Evolutionary conservation across 1,284 basidiomycete species (phyloP).

Genomic region (Ganoderma lingzhi): DNA sequence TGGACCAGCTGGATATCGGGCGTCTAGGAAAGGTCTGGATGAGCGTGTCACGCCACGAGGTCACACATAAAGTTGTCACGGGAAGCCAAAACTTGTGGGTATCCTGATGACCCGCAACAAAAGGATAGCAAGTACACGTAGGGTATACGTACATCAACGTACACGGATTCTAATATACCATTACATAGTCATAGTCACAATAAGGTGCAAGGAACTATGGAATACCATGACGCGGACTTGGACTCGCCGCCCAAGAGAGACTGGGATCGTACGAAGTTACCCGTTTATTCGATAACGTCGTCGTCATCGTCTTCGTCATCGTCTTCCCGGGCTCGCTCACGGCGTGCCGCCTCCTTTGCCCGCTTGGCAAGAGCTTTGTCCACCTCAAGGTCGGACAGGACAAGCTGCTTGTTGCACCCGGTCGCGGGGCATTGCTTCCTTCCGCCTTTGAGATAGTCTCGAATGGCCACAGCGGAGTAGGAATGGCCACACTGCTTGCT

Average conservation of each 20-base stretch:
- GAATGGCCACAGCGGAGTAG: conserved; percentile 71
- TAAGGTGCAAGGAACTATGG: conserved; percentile 9
- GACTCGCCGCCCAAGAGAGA: not conserved
- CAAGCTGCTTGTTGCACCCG: conserved; percentile 70
- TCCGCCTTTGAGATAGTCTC: conserved; percentile 55
- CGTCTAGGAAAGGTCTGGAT: not conserved
- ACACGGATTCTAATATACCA: conserved; percentile 15
- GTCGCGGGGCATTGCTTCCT: conserved; percentile 69
- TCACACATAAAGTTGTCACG: conserved; percentile 1
- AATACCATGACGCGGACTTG: not conserved
- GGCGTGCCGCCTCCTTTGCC: conserved; percentile 61
- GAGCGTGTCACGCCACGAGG: not conserved
- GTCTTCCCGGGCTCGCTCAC: conserved; percentile 55
- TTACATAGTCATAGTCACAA: conserved; percentile 20
- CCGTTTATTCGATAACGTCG: conserved; percentile 67
- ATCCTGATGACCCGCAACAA: not conserved
- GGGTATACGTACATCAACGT: not conserved
- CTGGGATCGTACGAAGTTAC: not conserved
- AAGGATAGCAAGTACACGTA: conserved; percentile 6
- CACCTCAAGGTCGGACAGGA: conserved; percentile 55
- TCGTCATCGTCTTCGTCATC: conserved; percentile 62
- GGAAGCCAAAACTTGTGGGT: not conserved
- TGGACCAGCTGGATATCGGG: conserved; percentile 7
- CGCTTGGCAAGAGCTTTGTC: conserved; percentile 69
- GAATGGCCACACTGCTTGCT: conserved; percentile 77